These are phyloP conservation scores for Xerocomus nothofagi DNA, from an alignment of 1,284 basidiomycete genomes.

Conservation along the genomic window DNA sequence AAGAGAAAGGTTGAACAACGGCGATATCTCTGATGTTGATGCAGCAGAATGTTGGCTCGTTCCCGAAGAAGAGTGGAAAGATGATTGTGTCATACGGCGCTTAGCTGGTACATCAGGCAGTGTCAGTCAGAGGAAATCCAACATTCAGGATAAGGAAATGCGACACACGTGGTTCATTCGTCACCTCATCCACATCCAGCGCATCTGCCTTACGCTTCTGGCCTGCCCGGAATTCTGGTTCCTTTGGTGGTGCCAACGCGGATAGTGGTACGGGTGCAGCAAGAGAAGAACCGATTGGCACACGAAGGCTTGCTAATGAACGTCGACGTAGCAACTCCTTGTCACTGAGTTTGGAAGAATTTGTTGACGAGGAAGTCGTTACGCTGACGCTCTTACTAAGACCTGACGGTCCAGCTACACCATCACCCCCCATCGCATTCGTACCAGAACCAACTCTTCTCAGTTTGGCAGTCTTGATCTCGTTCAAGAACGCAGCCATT, in stretches of 20 bases:
- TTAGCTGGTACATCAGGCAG: constrained; percentile 15
- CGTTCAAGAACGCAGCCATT: constrained; percentile 75
- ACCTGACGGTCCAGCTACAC: constrained; percentile 28
- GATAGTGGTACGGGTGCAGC: constrained; percentile 21
- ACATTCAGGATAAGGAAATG: neutral
- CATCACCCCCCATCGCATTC: constrained; percentile 23
- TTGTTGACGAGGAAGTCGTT: neutral
- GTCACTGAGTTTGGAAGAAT: constrained; percentile 13
- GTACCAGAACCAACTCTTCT: constrained; percentile 44
- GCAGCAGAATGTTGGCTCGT: neutral
- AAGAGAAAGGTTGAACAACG: constrained; percentile 4
- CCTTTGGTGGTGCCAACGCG: constrained; percentile 5
- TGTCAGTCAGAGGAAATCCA: constrained; percentile 2
- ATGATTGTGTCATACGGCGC: constrained; percentile 21
- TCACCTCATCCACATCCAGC: constrained; percentile 14
- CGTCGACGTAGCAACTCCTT: constrained; percentile 29
- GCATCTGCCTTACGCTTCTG: constrained; percentile 30
- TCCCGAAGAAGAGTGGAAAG: constrained; percentile 9
- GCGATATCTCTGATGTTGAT: constrained; percentile 9
- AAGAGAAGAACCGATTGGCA: constrained; percentile 24
- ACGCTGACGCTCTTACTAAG: constrained; percentile 34
- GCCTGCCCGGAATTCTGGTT: constrained; percentile 13
- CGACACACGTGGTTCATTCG: constrained; percentile 16
- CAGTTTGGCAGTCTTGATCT: constrained; percentile 72
- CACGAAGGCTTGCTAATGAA: constrained; percentile 29